phyloP scores from a whole-genome alignment of 1,139 yeast genomes.

The Debaryomycetaceae sp. region DNA sequence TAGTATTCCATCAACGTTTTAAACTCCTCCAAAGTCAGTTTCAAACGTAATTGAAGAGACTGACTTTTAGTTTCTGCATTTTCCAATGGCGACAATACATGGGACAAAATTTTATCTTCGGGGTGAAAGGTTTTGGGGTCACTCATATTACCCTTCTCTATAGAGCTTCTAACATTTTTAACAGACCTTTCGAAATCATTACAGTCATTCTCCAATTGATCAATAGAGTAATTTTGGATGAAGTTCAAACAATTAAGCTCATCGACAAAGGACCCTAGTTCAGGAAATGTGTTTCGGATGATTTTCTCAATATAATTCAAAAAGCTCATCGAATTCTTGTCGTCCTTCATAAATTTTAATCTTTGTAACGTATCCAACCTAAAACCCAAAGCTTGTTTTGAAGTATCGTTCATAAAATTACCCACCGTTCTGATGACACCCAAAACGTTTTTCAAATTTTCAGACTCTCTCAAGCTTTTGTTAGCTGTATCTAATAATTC shows the following conservation, averaged over 20 bases:
- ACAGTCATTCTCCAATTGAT: conserved; percentile 73
- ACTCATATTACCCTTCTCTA: conserved; percentile 72
- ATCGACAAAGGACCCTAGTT: conserved; percentile 69
- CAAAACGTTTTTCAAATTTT: conserved; percentile 62
- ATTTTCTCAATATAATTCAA: conserved; percentile 84
- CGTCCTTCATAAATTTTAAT: conserved; percentile 81
- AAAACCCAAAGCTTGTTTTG: conserved; percentile 83
- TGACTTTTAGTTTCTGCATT: conserved; percentile 63
- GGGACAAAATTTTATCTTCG: conserved; percentile 58
- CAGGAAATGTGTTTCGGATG: conserved; percentile 75
- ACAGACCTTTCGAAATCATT: conserved; percentile 56
- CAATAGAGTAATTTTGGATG: conserved; percentile 69
- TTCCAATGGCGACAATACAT: conserved; percentile 47
- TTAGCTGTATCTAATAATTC: conserved; percentile 67
- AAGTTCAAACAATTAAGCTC: conserved; percentile 64
- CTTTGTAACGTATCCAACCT: conserved; percentile 78
- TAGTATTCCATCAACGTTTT: conserved; percentile 68
- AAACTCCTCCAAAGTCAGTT: conserved; percentile 52
- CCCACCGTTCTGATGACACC: conserved; percentile 83
- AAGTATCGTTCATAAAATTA: conserved; percentile 84
- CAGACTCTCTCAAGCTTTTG: conserved; percentile 56
- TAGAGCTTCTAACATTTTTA: conserved; percentile 51
- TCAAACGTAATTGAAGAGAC: conserved; percentile 54
- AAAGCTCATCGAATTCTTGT: conserved; percentile 73
- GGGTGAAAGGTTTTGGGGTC: conserved; percentile 71